Conservation (phyloP, 768 basidiomycete genomes). For the Lanmaoa pseudosensibilis region DNA sequence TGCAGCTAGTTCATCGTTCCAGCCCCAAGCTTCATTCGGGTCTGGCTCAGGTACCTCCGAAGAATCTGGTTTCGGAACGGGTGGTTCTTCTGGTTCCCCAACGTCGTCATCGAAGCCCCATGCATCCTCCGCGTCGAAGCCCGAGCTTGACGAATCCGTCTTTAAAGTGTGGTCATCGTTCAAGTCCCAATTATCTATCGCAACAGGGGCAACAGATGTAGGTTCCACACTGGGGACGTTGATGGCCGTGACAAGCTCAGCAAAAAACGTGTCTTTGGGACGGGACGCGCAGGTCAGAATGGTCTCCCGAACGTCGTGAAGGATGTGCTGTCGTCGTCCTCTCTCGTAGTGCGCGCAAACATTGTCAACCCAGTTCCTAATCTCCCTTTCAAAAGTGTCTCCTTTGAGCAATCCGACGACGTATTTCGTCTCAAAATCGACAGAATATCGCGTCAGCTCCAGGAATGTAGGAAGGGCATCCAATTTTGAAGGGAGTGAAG, state of each 20-base stretch:
- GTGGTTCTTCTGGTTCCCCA: slow-evolving; percentile 22
- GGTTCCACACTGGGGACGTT: background rate
- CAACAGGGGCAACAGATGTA: background rate
- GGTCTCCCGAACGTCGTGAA: slow-evolving; percentile 59
- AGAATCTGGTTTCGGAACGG: slow-evolving; percentile 19
- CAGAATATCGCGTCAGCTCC: slow-evolving; percentile 52
- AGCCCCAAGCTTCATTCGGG: slow-evolving; percentile 71
- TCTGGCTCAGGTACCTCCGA: slow-evolving; percentile 35
- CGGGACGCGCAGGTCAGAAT: slow-evolving; percentile 39
- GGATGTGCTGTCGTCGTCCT: slow-evolving; percentile 62
- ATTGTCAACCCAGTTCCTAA: slow-evolving; percentile 68
- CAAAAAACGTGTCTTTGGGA: slow-evolving; percentile 27
- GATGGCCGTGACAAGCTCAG: slow-evolving; percentile 17
- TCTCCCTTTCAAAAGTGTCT: slow-evolving; percentile 47
- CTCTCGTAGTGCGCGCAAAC: slow-evolving; percentile 78
- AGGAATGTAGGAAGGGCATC: slow-evolving; percentile 62
- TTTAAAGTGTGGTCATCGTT: slow-evolving; percentile 40
- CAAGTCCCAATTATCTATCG: slow-evolving; percentile 46
- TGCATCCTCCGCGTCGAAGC: slow-evolving; percentile 35
- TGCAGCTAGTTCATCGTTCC: slow-evolving; percentile 51
- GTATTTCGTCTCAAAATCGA: slow-evolving; percentile 62
- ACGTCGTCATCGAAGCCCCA: slow-evolving; percentile 58
- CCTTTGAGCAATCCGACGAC: slow-evolving; percentile 51
- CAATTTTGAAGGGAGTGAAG: slow-evolving; percentile 68
- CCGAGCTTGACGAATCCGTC: slow-evolving; percentile 26